These are phyloP conservation scores for Capsella rubella DNA, from an alignment of 441 rosid genomes.

Conservation along the genomic window DNA sequence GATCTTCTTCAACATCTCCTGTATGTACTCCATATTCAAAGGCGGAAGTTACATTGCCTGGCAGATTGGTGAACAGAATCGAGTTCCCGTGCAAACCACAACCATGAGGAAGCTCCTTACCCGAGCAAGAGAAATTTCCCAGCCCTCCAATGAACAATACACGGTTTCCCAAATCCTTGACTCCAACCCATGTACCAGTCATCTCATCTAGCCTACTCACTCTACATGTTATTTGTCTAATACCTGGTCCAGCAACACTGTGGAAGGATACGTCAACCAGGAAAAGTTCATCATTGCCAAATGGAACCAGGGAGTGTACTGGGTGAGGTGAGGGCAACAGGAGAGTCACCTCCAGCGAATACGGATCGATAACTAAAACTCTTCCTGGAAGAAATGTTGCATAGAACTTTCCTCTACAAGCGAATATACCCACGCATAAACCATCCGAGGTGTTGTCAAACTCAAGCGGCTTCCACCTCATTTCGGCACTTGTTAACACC, in stretches of 20 bases:
- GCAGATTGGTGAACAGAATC: too few relatives aligned
- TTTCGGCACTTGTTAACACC: conserved; percentile 4
- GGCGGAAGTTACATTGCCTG: too few relatives aligned
- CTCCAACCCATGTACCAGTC: conserved; percentile 5
- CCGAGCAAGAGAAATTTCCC: too few relatives aligned
- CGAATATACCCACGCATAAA: too few relatives aligned
- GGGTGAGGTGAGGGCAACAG: not conserved
- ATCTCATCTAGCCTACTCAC: conserved; percentile 24
- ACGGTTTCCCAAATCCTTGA: not conserved
- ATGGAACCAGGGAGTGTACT: not conserved
- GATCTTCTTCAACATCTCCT: too few relatives aligned
- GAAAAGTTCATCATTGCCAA: not conserved
- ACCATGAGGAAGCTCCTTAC: too few relatives aligned
- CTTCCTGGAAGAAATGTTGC: too few relatives aligned
- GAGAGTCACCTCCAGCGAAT: not conserved
- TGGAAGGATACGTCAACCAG: not conserved
- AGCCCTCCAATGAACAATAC: too few relatives aligned
- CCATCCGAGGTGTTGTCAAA: too few relatives aligned
- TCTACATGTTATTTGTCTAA: not conserved
- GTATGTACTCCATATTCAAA: too few relatives aligned
- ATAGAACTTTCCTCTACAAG: not conserved
- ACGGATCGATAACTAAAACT: not conserved
- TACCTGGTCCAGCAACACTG: not conserved
- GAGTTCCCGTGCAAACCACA: too few relatives aligned
- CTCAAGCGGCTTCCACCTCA: not conserved